A percentile compares a stretch with the other conserved stretches of the same genome.
Evolutionary conservation across 2,329 filamentous ascomycete species (phyloP).

Genomic region (Trichoderma arundinaceum): DNA sequence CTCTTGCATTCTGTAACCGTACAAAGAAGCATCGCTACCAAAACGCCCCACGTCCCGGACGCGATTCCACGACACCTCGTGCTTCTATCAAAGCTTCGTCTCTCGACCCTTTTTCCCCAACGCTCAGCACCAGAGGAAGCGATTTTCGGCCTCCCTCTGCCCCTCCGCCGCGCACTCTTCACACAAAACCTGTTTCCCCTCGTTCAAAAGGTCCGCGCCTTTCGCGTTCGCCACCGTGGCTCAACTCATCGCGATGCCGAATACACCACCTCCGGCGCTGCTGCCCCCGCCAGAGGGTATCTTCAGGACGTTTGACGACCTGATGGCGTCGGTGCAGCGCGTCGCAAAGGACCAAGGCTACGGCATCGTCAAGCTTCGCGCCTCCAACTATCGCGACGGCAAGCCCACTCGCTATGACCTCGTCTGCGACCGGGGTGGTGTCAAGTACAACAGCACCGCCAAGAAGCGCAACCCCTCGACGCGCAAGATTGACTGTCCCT

Average conservation of each 20-base stretch:
- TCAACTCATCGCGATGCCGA: conserved; percentile 51
- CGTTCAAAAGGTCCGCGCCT: conserved; percentile 39
- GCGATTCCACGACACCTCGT: conserved; percentile 16
- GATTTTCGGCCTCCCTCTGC: conserved; percentile 20
- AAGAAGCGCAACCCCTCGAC: conserved; percentile 69
- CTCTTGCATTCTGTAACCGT: conserved; percentile 8
- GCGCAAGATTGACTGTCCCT: conserved; percentile 68
- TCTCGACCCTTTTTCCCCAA: not conserved
- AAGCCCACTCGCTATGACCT: conserved; percentile 68
- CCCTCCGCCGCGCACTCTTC: conserved; percentile 28
- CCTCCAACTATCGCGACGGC: conserved; percentile 67
- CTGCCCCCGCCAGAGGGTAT: conserved; percentile 65
- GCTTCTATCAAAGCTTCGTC: conserved; percentile 19
- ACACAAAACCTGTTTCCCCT: conserved; percentile 33
- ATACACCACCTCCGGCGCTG: conserved; percentile 55
- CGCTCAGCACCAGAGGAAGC: conserved; percentile 6
- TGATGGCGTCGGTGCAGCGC: conserved; percentile 62
- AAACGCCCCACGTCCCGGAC: conserved; percentile 19
- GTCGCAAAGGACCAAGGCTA: conserved; percentile 67
- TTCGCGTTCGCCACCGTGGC: conserved; percentile 43
- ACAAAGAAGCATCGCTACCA: conserved; percentile 22
- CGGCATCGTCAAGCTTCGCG: conserved; percentile 66
- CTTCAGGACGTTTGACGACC: conserved; percentile 64
- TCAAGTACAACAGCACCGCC: conserved; percentile 68
- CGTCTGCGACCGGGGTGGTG: conserved; percentile 66